phyloP scores from a whole-genome alignment of 805 yeast species.

The Metschnikowia colocasiae region DNA sequence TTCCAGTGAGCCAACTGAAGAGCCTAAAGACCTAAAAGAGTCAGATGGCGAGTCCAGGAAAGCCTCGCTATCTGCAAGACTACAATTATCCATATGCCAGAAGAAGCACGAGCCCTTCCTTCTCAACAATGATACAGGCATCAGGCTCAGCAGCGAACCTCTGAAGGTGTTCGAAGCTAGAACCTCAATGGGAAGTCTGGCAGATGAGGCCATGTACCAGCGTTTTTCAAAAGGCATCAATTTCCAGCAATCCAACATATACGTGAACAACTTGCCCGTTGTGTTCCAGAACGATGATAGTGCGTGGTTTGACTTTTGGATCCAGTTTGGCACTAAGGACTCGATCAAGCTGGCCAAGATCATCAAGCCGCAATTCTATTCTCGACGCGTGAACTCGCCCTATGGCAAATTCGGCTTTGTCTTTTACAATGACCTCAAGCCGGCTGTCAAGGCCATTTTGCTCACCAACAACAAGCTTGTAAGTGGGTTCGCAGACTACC shows the following conservation, averaged over 20 bases:
- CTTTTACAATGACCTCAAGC: slow-evolving; percentile 52
- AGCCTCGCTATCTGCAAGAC: background rate
- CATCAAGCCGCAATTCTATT: slow-evolving; percentile 40
- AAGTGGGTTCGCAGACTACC: slow-evolving; percentile 10
- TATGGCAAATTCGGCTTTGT: slow-evolving; percentile 52
- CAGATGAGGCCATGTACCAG: background rate
- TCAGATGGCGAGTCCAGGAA: no score
- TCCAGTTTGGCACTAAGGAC: slow-evolving; percentile 29
- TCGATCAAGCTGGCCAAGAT: slow-evolving; percentile 39
- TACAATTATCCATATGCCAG: slow-evolving; percentile 33
- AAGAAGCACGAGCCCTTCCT: slow-evolving; percentile 35
- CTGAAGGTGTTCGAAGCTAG: background rate
- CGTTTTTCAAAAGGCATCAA: slow-evolving; percentile 25
- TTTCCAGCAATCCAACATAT: slow-evolving; percentile 67
- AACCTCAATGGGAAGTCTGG: background rate
- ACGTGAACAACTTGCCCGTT: slow-evolving; percentile 61
- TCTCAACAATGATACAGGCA: slow-evolving; percentile 5
- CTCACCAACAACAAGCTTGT: slow-evolving; percentile 46
- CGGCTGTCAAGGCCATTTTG: slow-evolving; percentile 61
- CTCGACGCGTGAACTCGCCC: slow-evolving; percentile 12
- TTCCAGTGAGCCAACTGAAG: background rate
- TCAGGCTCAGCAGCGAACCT: background rate
- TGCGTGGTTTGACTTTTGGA: slow-evolving; percentile 38
- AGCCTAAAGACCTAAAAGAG: background rate
- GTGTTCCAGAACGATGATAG: slow-evolving; percentile 52